A percentile compares a stretch with the other conserved stretches of the same genome.
Conservation (phyloP, 768 basidiomycete species). For the Lentinula aciculospora region DNA sequence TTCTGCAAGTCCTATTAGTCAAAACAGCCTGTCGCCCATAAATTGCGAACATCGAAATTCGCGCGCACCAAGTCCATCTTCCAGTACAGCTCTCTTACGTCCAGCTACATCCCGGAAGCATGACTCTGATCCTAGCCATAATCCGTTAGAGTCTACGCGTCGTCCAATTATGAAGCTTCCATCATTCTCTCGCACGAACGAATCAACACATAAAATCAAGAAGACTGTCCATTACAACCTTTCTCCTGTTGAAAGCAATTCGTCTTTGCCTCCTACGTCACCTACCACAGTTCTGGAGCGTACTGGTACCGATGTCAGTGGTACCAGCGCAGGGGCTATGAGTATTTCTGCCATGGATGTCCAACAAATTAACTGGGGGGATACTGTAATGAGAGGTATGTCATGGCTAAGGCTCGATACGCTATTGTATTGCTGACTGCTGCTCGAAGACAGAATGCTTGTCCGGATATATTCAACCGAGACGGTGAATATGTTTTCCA, state of each 20-base stretch:
- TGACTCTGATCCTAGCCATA: constrained; percentile 7
- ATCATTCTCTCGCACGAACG: constrained; percentile 10
- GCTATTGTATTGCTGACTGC: constrained; percentile 13
- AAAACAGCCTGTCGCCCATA: background rate
- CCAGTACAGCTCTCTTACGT: constrained; percentile 13
- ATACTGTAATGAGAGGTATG: constrained; percentile 73
- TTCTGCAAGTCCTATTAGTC: background rate
- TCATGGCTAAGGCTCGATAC: constrained; percentile 1
- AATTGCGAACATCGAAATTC: background rate
- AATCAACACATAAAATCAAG: constrained; percentile 16
- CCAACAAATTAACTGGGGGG: constrained; percentile 32
- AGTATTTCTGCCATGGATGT: constrained; percentile 16
- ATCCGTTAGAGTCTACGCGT: constrained; percentile 13
- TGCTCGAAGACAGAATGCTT: constrained; percentile 77
- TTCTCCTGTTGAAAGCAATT: constrained; percentile 4
- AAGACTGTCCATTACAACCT: constrained; percentile 37
- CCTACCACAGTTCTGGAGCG: constrained; percentile 66
- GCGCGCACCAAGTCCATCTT: constrained; percentile 7
- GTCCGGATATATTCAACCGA: constrained; percentile 68
- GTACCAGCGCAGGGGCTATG: constrained; percentile 62
- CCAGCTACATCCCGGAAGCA: constrained; percentile 6
- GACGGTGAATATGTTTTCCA: constrained; percentile 34
- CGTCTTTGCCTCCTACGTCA: constrained; percentile 32
- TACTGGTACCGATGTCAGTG: constrained; percentile 46
- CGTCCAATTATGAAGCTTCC: constrained; percentile 15